Base-by-base conservation (phyloP, 768 basidiomycete genomes). In the Russula compacta region DNA sequence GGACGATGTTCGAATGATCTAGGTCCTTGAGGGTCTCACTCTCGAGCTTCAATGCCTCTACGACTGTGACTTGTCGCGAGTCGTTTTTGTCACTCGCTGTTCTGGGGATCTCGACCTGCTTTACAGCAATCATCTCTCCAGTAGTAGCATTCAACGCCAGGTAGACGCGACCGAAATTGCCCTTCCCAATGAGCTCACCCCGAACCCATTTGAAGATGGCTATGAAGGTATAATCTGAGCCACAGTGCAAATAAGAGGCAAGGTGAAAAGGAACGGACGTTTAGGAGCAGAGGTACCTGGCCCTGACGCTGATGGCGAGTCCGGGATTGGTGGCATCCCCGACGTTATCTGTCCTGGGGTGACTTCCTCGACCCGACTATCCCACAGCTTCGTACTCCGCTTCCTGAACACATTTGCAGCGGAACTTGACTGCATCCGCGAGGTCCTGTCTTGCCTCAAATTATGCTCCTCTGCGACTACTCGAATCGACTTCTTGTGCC, bases 51-150 rank as follows among this genome's bases (percentile, higher is more conserved):
- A 98, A 75, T 1, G 95, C 94, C 67, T 94, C 88, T 61, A 99
- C 90, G 64, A 95, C 86, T 33, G 83, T 83, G 57, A 82, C 77
- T 67, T 95, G 94, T 36, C 94, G 82, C 17, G 82, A 79, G 72
- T 98, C 94, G 65, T 84, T 88, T 73, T 88, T 90, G 74, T 99
- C 97, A 68, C 89, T 92, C 17, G 85, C 84, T 8, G 93, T 95
- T 53, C 84, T 83, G 1, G 97, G 95, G 60, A 95, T 82, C 72
- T 98, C 97, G 50, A 99, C 97, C 74, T 98, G 97, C 74, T 99
- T 99, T 65, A 99, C 97, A 17, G 97, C 97, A 68, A 98, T 94
- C 92, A 98, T 95, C 74, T 98, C 95, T 59, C 94, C 94, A 0
- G 94, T 95, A 3, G 92, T 94, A 36, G 91, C 92, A 71, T 98